These are phyloP conservation scores for Penicillium decumbens DNA, from an alignment of 2,329 filamentous ascomycete species.

Conservation along the genomic window DNA sequence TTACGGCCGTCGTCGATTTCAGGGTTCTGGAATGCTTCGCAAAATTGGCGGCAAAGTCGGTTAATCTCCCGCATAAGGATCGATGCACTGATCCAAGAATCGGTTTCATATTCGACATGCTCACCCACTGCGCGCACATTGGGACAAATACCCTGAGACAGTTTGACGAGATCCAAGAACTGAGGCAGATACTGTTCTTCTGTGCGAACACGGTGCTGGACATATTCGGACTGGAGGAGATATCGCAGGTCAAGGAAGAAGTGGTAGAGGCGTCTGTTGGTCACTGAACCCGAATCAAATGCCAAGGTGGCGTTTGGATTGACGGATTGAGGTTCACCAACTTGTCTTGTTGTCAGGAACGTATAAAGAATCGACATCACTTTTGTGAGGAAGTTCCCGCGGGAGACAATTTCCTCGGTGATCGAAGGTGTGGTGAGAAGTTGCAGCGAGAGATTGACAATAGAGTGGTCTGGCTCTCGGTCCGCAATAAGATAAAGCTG, in stretches of 20 bases:
- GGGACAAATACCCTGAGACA: constrained; percentile 95
- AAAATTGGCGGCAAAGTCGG: constrained; percentile 79
- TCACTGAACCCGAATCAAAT: constrained; percentile 90
- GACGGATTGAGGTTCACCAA: constrained; percentile 87
- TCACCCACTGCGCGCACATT: constrained; percentile 89
- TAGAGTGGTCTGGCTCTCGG: constrained; percentile 93
- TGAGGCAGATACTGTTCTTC: constrained; percentile 87
- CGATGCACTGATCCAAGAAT: constrained; percentile 95
- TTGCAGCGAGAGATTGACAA: constrained; percentile 94
- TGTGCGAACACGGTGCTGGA: constrained; percentile 75
- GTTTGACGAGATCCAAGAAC: constrained; percentile 89
- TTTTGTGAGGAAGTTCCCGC: constrained; percentile 92
- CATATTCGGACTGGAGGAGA: constrained; percentile 80
- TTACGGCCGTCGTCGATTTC: constrained; percentile 60
- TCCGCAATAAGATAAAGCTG: constrained; percentile 95
- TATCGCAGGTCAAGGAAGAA: constrained; percentile 95
- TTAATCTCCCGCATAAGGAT: constrained; percentile 94
- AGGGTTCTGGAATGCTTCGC: constrained; percentile 74
- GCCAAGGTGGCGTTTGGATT: constrained; percentile 79
- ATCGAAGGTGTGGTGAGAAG: constrained; percentile 97
- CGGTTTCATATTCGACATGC: constrained; percentile 96
- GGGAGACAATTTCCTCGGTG: constrained; percentile 88
- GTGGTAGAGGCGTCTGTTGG: constrained; percentile 92
- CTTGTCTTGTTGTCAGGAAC: constrained; percentile 91
- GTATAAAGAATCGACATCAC: constrained; percentile 96